Percentiles rank a stretch among this genome's conserved stretches.
phyloP scores from a whole-genome alignment of 176 grass and related monocot genomes.

The Elaeis guineensis region DNA sequence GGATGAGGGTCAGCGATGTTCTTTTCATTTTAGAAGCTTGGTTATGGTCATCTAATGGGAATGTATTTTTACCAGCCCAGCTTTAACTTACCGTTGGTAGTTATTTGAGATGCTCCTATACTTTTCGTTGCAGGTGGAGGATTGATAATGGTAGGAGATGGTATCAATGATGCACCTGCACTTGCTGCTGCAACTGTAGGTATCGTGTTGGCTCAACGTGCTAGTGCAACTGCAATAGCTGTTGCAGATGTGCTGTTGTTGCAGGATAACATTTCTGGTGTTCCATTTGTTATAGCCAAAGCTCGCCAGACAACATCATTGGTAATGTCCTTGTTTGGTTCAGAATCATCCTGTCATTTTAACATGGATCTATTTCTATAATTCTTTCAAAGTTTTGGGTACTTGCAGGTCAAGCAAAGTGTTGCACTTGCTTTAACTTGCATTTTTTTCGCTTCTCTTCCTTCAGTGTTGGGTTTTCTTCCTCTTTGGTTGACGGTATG shows the following conservation, averaged over 20 bases:
- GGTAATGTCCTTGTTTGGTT: constrained; percentile 29
- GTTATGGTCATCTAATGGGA: too few species aligned
- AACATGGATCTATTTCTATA: constrained; percentile 6
- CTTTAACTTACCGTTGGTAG: too few species aligned
- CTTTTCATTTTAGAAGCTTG: too few species aligned
- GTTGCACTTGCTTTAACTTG: constrained; percentile 91
- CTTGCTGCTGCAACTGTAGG: constrained; percentile 90
- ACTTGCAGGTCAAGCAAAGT: constrained; percentile 95
- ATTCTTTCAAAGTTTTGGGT: constrained; percentile 28
- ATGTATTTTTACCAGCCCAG: too few species aligned
- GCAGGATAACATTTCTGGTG: constrained; percentile 74
- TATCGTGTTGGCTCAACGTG: constrained; percentile 85
- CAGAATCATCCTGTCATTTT: constrained; percentile 1
- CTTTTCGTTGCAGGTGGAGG: constrained; percentile 51
- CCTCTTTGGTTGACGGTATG: constrained; percentile 97
- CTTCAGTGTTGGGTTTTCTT: constrained; percentile 93
- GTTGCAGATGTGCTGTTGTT: constrained; percentile 87
- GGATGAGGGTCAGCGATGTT: too few species aligned
- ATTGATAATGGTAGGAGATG: constrained; percentile 98
- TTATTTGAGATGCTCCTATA: background rate
- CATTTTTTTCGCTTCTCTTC: constrained; percentile 88
- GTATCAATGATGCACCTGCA: constrained; percentile 97
- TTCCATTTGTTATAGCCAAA: constrained; percentile 91
- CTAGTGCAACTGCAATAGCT: constrained; percentile 85
- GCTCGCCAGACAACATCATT: constrained; percentile 90